These are phyloP conservation scores for Aspergillus affinis DNA, from an alignment of 495 filamentous ascomycete species.

Conservation along the genomic window DNA sequence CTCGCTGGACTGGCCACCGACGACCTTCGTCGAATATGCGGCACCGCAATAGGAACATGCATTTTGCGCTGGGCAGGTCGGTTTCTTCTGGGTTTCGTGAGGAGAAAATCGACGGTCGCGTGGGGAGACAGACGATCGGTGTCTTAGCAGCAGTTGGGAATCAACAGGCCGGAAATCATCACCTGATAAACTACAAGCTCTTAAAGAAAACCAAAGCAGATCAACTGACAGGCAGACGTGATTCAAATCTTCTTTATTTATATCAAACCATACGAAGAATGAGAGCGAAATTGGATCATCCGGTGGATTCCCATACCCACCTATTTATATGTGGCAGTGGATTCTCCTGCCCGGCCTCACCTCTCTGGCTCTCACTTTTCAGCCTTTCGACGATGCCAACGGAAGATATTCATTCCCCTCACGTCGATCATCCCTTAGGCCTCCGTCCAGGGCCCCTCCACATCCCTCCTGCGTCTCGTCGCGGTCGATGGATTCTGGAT, in stretches of 20 bases:
- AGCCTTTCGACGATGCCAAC: neutral
- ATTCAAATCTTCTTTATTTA: neutral
- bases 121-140: neutral
- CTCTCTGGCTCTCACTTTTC: neutral
- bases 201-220: no score
- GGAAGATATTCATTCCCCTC: neutral
- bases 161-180: no score
- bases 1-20: constrained; percentile 34
- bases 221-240: neutral
- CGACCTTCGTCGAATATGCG: constrained; percentile 33
- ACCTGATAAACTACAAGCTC: neutral
- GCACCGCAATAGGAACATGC: constrained; percentile 25
- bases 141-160: neutral
- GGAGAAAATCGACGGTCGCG: no score
- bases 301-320: neutral
- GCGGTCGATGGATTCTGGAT: neutral
- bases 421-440: neutral
- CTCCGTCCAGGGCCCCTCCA: neutral
- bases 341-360: neutral
- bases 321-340: neutral
- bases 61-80: constrained; percentile 11
- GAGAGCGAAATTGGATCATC: neutral
- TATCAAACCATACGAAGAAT: neutral
- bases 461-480: neutral
- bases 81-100: no score